phyloP scores from a whole-genome alignment of 208 protist genomes.

The Crithidia brevicula region DNA sequence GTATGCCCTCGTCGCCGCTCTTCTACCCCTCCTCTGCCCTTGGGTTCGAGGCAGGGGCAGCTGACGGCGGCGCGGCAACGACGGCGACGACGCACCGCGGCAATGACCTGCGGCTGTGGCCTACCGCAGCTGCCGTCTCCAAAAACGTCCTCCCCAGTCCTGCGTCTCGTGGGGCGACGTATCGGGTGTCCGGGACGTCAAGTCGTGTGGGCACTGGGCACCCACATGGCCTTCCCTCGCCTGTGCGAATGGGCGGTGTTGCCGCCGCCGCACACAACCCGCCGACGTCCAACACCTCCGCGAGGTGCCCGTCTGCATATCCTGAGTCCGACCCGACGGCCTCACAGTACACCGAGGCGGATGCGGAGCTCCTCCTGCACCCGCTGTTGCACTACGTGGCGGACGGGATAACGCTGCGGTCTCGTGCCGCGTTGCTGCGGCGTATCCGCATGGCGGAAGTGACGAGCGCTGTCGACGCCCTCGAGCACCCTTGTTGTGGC shows the following conservation, averaged over 20 bases:
- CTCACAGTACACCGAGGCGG: conserved; percentile 29
- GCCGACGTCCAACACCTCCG: background rate
- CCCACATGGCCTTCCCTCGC: conserved; percentile 1
- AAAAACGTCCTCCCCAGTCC: background rate
- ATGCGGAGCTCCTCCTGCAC: conserved; percentile 28
- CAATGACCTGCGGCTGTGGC: no score
- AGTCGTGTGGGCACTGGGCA: background rate
- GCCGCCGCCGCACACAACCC: background rate
- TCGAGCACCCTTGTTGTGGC: background rate
- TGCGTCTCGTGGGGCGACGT: background rate
- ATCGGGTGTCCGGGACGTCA: background rate
- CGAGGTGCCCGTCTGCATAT: background rate
- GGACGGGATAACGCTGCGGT: conserved; percentile 23
- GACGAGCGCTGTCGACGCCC: conserved; percentile 1
- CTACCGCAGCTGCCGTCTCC: background rate
- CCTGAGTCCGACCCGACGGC: background rate
- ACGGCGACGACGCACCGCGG: no score
- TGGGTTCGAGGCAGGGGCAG: conserved; percentile 4
- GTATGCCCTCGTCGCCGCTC: background rate
- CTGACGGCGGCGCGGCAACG: no score
- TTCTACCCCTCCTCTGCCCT: background rate
- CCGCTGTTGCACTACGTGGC: conserved; percentile 30
- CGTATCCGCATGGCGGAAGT: conserved; percentile 18
- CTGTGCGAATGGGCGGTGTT: background rate
- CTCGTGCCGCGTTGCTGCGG: conserved; percentile 8